A percentile compares a stretch with the other conserved stretches of the same genome.
These are phyloP conservation scores for Thelonectria discophora DNA, from an alignment of 2,329 filamentous ascomycete genomes.

Conservation along the genomic window DNA sequence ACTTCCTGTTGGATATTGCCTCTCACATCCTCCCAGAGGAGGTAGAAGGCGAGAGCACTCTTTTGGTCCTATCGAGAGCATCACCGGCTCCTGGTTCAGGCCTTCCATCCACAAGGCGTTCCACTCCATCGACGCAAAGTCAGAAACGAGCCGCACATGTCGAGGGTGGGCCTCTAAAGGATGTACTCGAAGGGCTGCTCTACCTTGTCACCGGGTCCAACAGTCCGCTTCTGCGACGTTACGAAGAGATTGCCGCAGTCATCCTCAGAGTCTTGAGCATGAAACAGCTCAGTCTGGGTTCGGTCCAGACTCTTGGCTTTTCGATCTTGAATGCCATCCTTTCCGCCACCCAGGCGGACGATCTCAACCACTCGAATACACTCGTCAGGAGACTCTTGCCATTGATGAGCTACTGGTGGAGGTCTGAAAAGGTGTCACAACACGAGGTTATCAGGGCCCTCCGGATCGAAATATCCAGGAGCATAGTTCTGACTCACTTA, in stretches of 20 bases:
- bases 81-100: constrained; percentile 56
- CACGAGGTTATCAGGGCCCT: constrained; percentile 69
- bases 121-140: constrained; percentile 43
- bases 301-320: constrained; percentile 77
- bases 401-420: constrained; percentile 80
- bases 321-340: constrained; percentile 78
- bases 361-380: constrained; percentile 68
- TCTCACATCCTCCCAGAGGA: constrained; percentile 56
- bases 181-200: constrained; percentile 69
- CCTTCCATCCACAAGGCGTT: constrained; percentile 42
- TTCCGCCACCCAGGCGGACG: constrained; percentile 71
- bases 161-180: constrained; percentile 48
- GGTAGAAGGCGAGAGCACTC: constrained; percentile 49
- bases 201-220: constrained; percentile 71
- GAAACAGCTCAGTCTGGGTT: constrained; percentile 65
- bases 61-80: constrained; percentile 48
- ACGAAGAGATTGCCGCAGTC: constrained; percentile 63
- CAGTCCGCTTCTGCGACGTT: constrained; percentile 69
- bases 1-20: constrained; percentile 75
- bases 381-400: constrained; percentile 72
- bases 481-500: constrained; percentile 71
- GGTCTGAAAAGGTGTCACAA: constrained; percentile 70
- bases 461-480: constrained; percentile 80
- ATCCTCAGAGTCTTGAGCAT: constrained; percentile 70
- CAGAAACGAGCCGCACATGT: constrained; percentile 41